Percentiles rank a stretch among this genome's conserved stretches.
Evolutionary conservation across 768 basidiomycete species (phyloP).

Genomic region (Auriculariales sp.): DNA sequence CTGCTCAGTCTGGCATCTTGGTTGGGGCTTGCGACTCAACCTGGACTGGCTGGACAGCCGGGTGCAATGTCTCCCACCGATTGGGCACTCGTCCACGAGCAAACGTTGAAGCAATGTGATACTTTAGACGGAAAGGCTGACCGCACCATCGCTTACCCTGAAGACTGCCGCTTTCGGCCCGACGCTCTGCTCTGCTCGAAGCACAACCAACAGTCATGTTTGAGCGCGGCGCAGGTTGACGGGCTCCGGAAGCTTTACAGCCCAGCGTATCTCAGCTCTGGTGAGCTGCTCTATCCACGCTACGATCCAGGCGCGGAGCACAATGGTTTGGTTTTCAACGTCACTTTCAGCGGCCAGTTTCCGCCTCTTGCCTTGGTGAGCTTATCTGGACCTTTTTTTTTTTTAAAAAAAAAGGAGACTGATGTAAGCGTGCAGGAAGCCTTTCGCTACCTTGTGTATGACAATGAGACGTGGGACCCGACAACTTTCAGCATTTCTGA

Average conservation of each 20-base stretch:
- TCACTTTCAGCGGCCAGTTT: no score
- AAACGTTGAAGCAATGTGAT: conserved; percentile 19
- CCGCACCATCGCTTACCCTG: conserved; percentile 16
- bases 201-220: conserved; percentile 11
- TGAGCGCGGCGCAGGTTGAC: conserved; percentile 14
- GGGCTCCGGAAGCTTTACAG: conserved; percentile 15
- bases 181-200: conserved; percentile 13
- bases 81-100: conserved; percentile 16
- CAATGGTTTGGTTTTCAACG: not conserved
- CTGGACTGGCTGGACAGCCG: no score
- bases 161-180: conserved; percentile 16
- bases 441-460: no score
- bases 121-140: conserved; percentile 16
- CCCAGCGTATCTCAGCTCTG: conserved; percentile 13
- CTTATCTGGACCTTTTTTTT: no score
- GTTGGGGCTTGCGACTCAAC: no score
- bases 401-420: no score
- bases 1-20: no score
- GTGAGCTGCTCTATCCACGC: conserved; percentile 13
- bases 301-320: conserved; percentile 17
- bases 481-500: no score
- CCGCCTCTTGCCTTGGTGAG: no score
- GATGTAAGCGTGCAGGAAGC: no score
- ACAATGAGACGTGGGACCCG: no score
- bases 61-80: no score